Conservation (phyloP, 1,284 basidiomycete species). For the Porogramme epimiltina region DNA sequence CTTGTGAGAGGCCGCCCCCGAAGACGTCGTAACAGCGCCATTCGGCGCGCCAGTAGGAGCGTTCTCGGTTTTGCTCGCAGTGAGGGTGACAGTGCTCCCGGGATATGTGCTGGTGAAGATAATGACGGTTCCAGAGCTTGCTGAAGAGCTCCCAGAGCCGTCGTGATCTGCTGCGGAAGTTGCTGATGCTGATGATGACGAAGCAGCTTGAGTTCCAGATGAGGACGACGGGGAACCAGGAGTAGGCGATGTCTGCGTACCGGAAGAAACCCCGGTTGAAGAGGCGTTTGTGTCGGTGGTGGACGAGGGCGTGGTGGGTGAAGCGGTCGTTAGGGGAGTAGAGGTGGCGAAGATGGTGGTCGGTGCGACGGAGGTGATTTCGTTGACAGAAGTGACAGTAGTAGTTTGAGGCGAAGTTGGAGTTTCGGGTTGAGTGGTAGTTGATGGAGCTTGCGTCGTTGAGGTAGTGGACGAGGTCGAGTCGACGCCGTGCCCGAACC, state of each 20-base stretch:
- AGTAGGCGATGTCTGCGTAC: conserved; percentile 2
- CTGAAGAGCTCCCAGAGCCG: background rate
- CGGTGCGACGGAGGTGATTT: conserved; percentile 9
- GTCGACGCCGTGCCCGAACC: background rate
- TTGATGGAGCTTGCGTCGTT: background rate
- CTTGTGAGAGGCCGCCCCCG: too few relatives aligned
- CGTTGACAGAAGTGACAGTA: conserved; percentile 4
- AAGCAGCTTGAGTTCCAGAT: background rate
- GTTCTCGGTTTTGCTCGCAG: background rate
- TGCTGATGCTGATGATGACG: background rate
- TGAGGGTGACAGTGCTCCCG: background rate
- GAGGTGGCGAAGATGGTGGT: conserved; percentile 3
- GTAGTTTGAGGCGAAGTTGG: conserved; percentile 1
- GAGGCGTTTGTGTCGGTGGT: too few relatives aligned
- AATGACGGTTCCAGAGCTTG: background rate
- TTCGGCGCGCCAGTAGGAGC: background rate
- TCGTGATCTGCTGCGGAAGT: background rate
- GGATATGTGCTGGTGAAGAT: background rate
- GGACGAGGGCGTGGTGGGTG: background rate
- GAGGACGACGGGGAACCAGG: conserved; percentile 1
- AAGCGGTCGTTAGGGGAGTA: background rate
- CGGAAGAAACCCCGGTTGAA: background rate
- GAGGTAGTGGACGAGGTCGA: background rate
- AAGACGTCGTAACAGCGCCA: background rate
- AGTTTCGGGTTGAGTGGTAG: background rate